These are phyloP conservation scores for Paramecium pentaurelia DNA, from an alignment of 73 alveolate genomes.

Conservation along the genomic window DNA sequence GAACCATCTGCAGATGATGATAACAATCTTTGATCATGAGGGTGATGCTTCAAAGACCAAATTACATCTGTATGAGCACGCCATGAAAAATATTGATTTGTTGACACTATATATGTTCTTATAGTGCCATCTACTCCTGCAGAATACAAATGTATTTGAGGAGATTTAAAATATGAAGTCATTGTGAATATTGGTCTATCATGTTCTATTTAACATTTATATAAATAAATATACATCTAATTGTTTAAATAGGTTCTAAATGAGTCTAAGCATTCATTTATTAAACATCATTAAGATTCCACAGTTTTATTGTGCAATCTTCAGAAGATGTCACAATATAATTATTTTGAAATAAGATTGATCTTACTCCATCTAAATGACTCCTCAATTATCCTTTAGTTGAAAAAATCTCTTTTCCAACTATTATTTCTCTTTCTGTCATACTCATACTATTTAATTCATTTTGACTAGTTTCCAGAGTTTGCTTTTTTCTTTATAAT, in stretches of 20 bases:
- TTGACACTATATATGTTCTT: slow-evolving; percentile 56
- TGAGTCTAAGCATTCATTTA: slow-evolving; percentile 44
- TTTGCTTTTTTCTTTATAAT: background rate
- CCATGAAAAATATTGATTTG: slow-evolving; percentile 60
- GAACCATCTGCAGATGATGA: slow-evolving; percentile 70
- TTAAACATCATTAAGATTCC: slow-evolving; percentile 63
- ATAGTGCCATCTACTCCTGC: slow-evolving; percentile 78
- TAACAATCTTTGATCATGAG: slow-evolving; percentile 57
- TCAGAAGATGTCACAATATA: slow-evolving; percentile 66
- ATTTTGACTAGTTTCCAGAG: background rate
- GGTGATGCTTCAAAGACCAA: slow-evolving; percentile 69
- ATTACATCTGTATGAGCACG: slow-evolving; percentile 69
- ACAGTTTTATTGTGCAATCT: slow-evolving; percentile 71
- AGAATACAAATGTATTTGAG: slow-evolving; percentile 64
- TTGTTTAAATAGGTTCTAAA: slow-evolving; percentile 60
- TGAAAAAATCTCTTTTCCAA: slow-evolving; percentile 9
- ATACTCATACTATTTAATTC: background rate
- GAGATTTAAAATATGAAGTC: slow-evolving; percentile 55
- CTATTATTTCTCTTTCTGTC: slow-evolving; percentile 46
- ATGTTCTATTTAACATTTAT: slow-evolving; percentile 40
- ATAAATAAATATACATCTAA: slow-evolving; percentile 13
- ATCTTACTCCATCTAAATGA: slow-evolving; percentile 68
- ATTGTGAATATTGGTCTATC: slow-evolving; percentile 63
- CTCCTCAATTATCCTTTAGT: slow-evolving; percentile 40
- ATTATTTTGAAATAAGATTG: slow-evolving; percentile 48